phyloP scores from a whole-genome alignment of 2,329 filamentous ascomycete species.

The Phaeosphaeriaceae sp. region DNA sequence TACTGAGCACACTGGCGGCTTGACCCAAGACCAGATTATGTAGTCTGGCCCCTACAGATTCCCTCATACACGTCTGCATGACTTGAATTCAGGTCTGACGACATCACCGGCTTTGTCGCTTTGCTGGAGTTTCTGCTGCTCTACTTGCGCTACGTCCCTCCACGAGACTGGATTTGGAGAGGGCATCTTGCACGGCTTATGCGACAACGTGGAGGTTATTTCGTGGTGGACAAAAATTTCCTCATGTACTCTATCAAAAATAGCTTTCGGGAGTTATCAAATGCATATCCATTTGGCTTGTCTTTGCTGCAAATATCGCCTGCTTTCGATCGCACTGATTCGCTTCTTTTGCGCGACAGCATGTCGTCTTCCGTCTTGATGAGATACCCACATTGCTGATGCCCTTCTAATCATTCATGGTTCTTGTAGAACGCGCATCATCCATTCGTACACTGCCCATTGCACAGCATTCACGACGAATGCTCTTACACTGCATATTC shows the following conservation, averaged over 20 bases:
- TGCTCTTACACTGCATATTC: slow-evolving; percentile 82
- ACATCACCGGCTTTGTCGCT: neutral
- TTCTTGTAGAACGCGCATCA: slow-evolving; percentile 63
- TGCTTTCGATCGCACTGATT: neutral
- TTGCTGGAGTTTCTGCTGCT: neutral
- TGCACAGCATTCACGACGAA: slow-evolving; percentile 93
- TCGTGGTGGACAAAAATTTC: slow-evolving; percentile 36
- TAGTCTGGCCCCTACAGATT: slow-evolving; percentile 49
- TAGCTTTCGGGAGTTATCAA: slow-evolving; percentile 16
- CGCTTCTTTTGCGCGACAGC: neutral
- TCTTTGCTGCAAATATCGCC: neutral
- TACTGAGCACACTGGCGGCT: slow-evolving; percentile 69
- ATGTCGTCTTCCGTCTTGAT: neutral
- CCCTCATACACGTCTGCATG: slow-evolving; percentile 2
- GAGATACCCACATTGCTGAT: neutral
- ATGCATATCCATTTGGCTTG: neutral
- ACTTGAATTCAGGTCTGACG: neutral
- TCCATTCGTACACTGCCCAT: slow-evolving; percentile 91
- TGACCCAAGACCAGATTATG: slow-evolving; percentile 99
- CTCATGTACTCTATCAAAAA: slow-evolving; percentile 44
- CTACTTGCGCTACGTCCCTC: slow-evolving; percentile 7
- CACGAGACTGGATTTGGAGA: slow-evolving; percentile 22
- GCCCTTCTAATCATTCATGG: slow-evolving; percentile 4
- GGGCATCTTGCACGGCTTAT: slow-evolving; percentile 18
- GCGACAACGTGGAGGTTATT: slow-evolving; percentile 16